phyloP scores from a whole-genome alignment of 495 filamentous ascomycete genomes.

The Tuber microsphaerosporum region DNA sequence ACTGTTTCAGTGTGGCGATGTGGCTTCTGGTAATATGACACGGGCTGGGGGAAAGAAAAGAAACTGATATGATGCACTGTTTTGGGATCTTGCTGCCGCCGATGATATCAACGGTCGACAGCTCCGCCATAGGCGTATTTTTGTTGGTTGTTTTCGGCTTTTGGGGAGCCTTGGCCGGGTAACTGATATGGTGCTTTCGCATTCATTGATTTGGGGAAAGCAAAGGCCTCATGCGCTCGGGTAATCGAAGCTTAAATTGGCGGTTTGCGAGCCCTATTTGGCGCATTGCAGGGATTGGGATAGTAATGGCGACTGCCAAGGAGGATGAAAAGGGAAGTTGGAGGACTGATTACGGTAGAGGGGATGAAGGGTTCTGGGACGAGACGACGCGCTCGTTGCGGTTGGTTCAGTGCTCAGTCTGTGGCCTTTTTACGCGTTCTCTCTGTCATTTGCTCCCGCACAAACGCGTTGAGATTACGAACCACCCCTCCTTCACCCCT shows the following conservation, averaged over 20 bases:
- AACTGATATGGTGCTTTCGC: not conserved
- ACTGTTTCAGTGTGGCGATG: not conserved
- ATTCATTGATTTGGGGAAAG: not conserved
- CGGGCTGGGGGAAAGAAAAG: not conserved
- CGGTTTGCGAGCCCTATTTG: not conserved
- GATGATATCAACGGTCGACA: not conserved
- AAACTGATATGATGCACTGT: not conserved
- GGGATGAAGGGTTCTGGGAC: not conserved
- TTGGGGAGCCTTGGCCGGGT: not conserved
- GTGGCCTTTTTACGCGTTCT: conserved; percentile 1
- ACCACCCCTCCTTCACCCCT: not conserved
- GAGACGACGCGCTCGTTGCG: not conserved
- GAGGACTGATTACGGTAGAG: not conserved
- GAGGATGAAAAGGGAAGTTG: not conserved
- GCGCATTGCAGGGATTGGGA: not conserved
- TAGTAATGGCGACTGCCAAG: not conserved
- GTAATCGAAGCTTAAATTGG: not conserved
- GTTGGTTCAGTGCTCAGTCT: not conserved
- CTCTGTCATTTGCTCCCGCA: not conserved
- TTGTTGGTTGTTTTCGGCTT: not conserved
- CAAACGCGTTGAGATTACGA: not conserved
- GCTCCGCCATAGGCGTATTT: conserved; percentile 3
- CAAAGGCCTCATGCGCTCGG: not conserved
- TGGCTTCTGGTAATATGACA: not conserved
- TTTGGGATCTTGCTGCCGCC: not conserved